Base-by-base conservation (phyloP, 306 rosid genomes). In the Mimosa bimucronata region DNA sequence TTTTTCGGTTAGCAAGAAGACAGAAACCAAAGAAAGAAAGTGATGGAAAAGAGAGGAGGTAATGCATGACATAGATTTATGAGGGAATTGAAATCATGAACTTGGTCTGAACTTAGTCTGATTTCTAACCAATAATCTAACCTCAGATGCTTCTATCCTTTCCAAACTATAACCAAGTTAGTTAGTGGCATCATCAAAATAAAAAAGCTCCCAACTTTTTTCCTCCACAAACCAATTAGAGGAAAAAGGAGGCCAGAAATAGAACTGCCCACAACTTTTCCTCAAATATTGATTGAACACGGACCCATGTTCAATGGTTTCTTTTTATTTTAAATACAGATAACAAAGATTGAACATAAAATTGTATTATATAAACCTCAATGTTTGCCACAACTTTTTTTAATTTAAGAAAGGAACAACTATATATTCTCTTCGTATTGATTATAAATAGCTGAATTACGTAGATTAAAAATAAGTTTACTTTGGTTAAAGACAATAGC, bases 171-270 rank as follows among this genome's bases (percentile, higher is more conserved):
- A 19, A 14, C 31, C 19, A 9, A 0, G 13, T 70, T 29, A 19
- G n/a, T 23, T 58, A 21, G 4, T 44, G 72, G 25, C 11, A 30
- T 41, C 21, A 79, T 37, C 25, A 65, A 31, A 19, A 69, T 50
- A 40, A 77, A 40, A 77, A 82, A 40, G 74, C 70, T 13, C 21
- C 75, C 64, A 1, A 6, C 5, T 16, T 71, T 76, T 50, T 71
- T 64, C 52, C 57, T n/a, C 5, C 71, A 61, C 21, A 14, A 7
- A 46, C 74, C 66, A 45, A 61, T 40, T 34, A 25, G 31, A 72
- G 45, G 31, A 40, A 48, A 70, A 82, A 50, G 61, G 70, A 42
- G 14, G 11, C 5, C 31, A 16, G 10, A 28, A 29, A n/a, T 31
- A 16, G 10, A 28, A 29, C 28, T 45, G 5, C 74, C 74, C 58